These are phyloP conservation scores for Fusarium penzigii DNA, from an alignment of 2,329 filamentous ascomycete genomes.

Conservation along the genomic window DNA sequence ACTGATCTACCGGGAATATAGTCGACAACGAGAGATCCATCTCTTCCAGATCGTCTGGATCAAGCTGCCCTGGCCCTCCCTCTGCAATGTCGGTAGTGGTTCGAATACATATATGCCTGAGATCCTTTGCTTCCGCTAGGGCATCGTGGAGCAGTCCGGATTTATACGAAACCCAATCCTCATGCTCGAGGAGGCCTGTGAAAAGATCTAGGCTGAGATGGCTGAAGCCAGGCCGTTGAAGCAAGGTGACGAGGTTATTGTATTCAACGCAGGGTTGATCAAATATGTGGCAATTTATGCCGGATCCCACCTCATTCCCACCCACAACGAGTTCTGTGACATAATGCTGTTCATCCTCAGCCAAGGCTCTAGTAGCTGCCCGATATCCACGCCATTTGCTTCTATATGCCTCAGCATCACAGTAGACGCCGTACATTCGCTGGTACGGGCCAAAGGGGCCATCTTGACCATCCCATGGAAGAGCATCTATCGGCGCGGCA, in stretches of 20 bases:
- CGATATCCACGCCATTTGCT: constrained; percentile 39
- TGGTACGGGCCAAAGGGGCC: neutral
- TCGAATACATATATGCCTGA: no score
- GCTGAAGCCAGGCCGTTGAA: constrained; percentile 27
- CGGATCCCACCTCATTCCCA: no score
- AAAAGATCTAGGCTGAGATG: constrained; percentile 21
- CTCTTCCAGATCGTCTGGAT: no score
- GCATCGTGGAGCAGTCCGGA: no score
- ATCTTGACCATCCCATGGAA: no score
- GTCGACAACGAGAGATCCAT: constrained; percentile 25
- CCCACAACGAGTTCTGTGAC: constrained; percentile 39
- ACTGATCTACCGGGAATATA: constrained; percentile 33
- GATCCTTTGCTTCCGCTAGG: neutral
- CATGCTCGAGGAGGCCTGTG: no score
- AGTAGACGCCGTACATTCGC: no score
- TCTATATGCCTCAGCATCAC: no score
- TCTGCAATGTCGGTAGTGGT: no score
- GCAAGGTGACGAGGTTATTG: constrained; percentile 29
- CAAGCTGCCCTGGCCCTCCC: no score
- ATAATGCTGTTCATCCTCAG: constrained; percentile 15
- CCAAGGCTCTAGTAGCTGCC: constrained; percentile 27
- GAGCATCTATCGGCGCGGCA: neutral
- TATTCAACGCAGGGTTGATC: no score
- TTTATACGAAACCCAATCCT: neutral
- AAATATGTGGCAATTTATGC: no score